Evolutionary conservation across 208 protist species (phyloP).

Genomic region (Trichomonas vaginalis): DNA sequence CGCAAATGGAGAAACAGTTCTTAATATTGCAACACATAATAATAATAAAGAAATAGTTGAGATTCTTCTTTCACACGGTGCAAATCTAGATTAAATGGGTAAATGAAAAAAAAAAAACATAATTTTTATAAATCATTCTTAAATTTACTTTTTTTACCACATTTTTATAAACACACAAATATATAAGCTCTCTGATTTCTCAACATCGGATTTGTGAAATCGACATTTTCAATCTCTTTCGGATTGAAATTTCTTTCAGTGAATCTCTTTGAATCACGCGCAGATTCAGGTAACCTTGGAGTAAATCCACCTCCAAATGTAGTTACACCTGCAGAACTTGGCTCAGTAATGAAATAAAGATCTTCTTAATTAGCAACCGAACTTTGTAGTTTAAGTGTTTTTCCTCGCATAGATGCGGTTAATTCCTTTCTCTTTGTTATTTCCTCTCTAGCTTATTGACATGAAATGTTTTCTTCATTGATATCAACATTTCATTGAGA

Average conservation of each 20-base stretch:
- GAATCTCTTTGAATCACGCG: background rate
- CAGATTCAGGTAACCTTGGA: background rate
- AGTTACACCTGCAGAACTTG: background rate
- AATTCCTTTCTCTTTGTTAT: background rate
- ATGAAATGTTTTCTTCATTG: background rate
- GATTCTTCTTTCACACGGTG: too few species aligned
- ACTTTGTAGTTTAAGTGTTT: background rate
- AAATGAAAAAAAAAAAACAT: too few species aligned
- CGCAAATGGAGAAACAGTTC: too few species aligned
- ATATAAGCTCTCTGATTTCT: background rate
- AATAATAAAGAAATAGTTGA: too few species aligned
- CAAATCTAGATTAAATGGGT: too few species aligned
- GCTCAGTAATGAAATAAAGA: background rate
- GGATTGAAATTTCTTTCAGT: background rate
- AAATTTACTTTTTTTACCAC: too few species aligned
- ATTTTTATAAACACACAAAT: too few species aligned
- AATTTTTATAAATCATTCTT: too few species aligned
- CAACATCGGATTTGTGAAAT: background rate
- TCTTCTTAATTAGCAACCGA: background rate
- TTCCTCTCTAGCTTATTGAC: background rate
- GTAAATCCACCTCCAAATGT: background rate
- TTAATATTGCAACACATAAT: too few species aligned
- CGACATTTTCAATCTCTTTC: background rate
- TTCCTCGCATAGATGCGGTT: background rate
- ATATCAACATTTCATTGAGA: too few species aligned